Base-by-base conservation (phyloP, 2,329 filamentous ascomycete genomes). In the Aureobasidium sp. region DNA sequence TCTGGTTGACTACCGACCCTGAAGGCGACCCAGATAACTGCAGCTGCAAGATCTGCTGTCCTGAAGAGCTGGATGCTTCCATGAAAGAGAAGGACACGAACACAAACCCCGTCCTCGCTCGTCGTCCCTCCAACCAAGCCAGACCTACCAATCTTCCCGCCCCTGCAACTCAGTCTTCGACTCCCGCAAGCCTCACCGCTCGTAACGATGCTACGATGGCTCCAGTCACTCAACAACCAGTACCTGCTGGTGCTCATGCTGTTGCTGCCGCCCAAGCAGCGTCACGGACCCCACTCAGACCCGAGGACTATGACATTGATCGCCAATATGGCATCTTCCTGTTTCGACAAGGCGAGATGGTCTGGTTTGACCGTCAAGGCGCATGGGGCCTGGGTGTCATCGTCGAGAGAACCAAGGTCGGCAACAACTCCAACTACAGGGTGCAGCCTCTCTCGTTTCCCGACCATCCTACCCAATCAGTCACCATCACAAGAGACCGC, bases 361-460 rank as follows among this genome's bases (percentile, higher is more conserved):
- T 82, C 3, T 84, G 82, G 82, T 84, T 82, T 66, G 77, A 77
- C 63, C 76, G 80, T 39, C 77, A 76, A 5, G 67, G 71, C 17
- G 79, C 81, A 15, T 85, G 82, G 81, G 80, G 81, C 29, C 72
- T 85, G 6, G 81, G 80, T 8, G 74, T 82, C 2, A 76, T 84
- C 15, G 68, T 76, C 3, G 77, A 77, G 50, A 75, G 82, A 41
- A 80, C 78, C 72, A 51, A 71, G 9, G 63, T 69, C 20, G 27
- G 39, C 17, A 17, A 53, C 41, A 32, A 61, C 62, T 56, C 61
- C 61, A 59, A 71, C 70, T 69, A 71, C 71, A 53, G 64, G 37
- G 59, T 72, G 63, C 66, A 74, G 66, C 69, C 76, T 79, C 10
- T 84, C 74, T 50, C 79, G 76, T 64, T 55, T 20, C 63, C 50